Percentiles rank a stretch among this genome's conserved stretches.
These are phyloP conservation scores for Pinus tabuliformis DNA, from an alignment of 75 land plant genomes.

Conservation along the genomic window DNA sequence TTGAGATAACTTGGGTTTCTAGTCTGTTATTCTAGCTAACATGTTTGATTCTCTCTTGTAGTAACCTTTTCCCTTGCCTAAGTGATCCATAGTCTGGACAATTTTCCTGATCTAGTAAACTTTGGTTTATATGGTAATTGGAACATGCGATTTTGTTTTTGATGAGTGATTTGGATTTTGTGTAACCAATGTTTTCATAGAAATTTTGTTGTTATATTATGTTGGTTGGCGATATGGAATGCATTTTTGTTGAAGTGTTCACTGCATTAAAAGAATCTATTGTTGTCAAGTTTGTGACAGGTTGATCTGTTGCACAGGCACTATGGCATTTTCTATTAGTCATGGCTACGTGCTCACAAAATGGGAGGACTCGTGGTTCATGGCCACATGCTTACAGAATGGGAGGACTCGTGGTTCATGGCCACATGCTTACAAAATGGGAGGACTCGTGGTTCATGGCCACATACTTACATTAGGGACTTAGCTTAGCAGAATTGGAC, in stretches of 20 bases:
- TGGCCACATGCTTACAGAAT: too few species aligned
- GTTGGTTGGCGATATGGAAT: neutral
- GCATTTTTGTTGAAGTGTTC: neutral
- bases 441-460: too few species aligned
- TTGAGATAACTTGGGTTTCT: neutral
- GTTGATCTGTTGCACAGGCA: constrained; percentile 8
- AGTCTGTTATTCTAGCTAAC: neutral
- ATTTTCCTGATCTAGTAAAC: neutral
- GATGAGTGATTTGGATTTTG: neutral
- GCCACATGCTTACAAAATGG: too few species aligned
- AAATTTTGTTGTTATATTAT: neutral
- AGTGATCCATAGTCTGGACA: neutral
- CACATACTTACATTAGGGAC: too few species aligned
- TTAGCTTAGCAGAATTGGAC: too few species aligned
- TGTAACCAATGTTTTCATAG: neutral
- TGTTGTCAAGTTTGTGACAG: neutral
- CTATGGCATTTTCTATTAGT: too few species aligned
- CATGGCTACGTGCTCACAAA: too few species aligned
- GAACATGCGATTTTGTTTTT: neutral
- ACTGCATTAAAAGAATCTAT: neutral
- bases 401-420: too few species aligned
- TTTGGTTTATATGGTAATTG: neutral
- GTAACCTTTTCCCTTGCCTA: too few species aligned
- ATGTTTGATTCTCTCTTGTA: neutral
- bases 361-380: too few species aligned